phyloP scores from a whole-genome alignment of 106 monocot species.

The Dendrobium catenatum region DNA sequence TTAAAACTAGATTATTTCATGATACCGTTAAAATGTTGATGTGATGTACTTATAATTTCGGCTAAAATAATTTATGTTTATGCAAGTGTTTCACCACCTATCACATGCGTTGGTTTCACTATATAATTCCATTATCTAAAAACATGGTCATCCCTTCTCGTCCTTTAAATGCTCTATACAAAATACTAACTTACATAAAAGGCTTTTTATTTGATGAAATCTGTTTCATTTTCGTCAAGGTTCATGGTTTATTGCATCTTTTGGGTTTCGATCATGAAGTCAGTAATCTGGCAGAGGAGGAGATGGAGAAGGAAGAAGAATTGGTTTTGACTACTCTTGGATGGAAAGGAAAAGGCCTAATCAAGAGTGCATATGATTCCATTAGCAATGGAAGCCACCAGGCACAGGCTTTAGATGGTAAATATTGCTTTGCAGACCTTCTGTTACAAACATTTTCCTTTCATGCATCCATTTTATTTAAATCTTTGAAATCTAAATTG shows the following conservation, averaged over 20 bases:
- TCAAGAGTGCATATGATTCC: conserved; percentile 48
- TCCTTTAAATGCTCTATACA: conserved; percentile 1
- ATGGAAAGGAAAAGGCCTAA: conserved; percentile 91
- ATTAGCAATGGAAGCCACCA: conserved; percentile 28
- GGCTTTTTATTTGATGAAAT: background rate
- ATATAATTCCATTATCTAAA: background rate
- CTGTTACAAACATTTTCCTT: background rate
- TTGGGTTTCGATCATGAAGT: conserved; percentile 91
- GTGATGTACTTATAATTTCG: background rate
- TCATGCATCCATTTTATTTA: background rate
- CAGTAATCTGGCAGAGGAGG: conserved; percentile 58
- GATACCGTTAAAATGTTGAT: background rate
- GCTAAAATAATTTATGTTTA: background rate
- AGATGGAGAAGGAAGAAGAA: conserved; percentile 85
- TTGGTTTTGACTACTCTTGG: conserved; percentile 77
- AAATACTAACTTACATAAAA: background rate
- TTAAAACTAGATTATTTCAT: background rate
- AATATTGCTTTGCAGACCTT: background rate
- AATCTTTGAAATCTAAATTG: conserved; percentile 21
- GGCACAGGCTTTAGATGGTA: conserved; percentile 39
- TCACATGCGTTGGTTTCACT: background rate
- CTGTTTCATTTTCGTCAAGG: conserved; percentile 27
- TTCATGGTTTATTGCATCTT: conserved; percentile 87
- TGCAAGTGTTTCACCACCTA: background rate
- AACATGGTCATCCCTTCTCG: background rate